A percentile compares a stretch with the other conserved stretches of the same genome.
Conservation (phyloP, 108 stramenopile species). For the Pseudonitzschia multistriata region DNA sequence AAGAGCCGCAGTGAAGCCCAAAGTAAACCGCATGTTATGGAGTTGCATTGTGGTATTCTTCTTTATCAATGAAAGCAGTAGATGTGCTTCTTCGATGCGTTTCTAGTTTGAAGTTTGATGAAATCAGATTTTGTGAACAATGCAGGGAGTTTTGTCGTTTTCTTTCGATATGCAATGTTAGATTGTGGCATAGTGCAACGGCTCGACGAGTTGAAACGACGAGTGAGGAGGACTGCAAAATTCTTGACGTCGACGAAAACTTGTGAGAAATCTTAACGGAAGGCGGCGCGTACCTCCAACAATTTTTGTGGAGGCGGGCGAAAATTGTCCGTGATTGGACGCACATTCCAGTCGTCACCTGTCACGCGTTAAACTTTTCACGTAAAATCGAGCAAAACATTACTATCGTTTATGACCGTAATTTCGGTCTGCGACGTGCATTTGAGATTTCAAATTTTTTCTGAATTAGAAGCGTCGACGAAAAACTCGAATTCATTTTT, state of each 20-base stretch:
- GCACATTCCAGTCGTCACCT: neutral
- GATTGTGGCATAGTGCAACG: neutral
- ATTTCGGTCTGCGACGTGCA: neutral
- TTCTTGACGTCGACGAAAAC: constrained; percentile 1
- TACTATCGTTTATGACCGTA: neutral
- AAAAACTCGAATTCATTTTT: neutral
- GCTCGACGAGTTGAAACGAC: neutral
- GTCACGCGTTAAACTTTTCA: neutral
- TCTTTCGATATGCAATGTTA: neutral
- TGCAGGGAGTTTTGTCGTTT: neutral
- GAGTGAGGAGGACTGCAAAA: neutral
- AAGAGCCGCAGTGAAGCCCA: neutral
- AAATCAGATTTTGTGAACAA: neutral
- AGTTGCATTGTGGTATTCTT: neutral
- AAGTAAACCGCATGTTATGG: neutral
- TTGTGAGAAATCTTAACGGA: constrained; percentile 2
- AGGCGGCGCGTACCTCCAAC: neutral
- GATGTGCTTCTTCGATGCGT: too few species aligned
- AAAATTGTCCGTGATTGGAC: neutral
- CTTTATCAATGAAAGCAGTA: neutral
- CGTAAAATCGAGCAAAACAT: neutral
- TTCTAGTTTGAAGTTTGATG: neutral
- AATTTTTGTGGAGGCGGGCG: neutral
- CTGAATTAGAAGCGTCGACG: neutral
- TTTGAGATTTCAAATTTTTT: neutral